phyloP scores from a whole-genome alignment of 768 basidiomycete species.

The Boletus coccyginus region DNA sequence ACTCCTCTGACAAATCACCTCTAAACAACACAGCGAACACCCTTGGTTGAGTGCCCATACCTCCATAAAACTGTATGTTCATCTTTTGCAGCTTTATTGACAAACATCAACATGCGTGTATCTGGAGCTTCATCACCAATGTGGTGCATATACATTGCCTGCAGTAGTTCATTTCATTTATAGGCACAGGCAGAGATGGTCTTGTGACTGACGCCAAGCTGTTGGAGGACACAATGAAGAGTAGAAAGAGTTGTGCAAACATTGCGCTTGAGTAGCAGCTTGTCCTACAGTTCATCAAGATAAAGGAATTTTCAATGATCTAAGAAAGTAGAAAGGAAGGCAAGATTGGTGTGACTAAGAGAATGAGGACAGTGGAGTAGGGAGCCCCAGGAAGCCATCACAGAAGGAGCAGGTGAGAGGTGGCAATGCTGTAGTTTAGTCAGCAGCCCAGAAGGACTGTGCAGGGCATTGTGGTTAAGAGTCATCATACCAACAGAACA shows the following conservation, averaged over 20 bases:
- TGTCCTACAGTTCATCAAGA: neutral
- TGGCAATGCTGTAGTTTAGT: too few relatives aligned
- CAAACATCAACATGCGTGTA: slow-evolving; percentile 23
- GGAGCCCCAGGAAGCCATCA: too few relatives aligned
- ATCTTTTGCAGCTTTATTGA: slow-evolving; percentile 20
- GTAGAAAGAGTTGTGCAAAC: neutral
- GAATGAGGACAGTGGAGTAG: too few relatives aligned
- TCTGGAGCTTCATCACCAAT: slow-evolving; percentile 12
- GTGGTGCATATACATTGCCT: slow-evolving; percentile 9
- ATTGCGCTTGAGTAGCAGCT: neutral
- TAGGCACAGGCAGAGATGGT: neutral
- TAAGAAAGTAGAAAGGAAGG: neutral
- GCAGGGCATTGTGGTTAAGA: too few relatives aligned
- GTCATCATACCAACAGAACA: too few relatives aligned
- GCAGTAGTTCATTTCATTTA: slow-evolving; percentile 9
- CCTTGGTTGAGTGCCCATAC: neutral
- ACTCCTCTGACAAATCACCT: neutral
- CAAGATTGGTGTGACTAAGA: neutral
- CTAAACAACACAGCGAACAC: neutral
- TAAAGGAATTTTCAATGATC: neutral
- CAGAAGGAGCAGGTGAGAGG: too few relatives aligned
- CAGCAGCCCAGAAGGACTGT: too few relatives aligned
- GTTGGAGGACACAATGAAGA: neutral
- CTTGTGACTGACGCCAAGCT: neutral
- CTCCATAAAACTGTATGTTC: neutral